Conservation (phyloP, 2,329 filamentous ascomycete species). For the Fusarium chuoi region DNA sequence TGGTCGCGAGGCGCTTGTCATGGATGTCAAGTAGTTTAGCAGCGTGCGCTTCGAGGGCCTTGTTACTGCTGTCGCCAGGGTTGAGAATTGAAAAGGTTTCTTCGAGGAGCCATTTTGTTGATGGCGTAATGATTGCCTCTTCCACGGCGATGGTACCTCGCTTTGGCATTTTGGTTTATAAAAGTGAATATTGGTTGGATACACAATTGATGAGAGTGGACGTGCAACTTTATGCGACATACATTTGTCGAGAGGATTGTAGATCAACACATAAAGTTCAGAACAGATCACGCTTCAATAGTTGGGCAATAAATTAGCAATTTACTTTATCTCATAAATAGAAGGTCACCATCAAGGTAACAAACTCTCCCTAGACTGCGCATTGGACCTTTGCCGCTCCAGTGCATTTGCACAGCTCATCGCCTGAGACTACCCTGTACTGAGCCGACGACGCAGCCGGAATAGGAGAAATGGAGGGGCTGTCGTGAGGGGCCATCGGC, state of each 20-base stretch:
- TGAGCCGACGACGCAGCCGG: neutral
- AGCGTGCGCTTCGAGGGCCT: neutral
- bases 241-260: too few species aligned
- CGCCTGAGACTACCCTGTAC: neutral
- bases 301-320: neutral
- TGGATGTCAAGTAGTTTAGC: slow-evolving; percentile 8
- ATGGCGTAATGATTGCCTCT: accelerated
- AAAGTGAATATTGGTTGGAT: too few species aligned
- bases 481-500: neutral
- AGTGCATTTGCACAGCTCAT: neutral
- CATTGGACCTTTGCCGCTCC: neutral
- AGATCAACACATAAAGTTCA: accelerated
- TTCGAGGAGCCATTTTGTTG: neutral
- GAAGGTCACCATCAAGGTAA: neutral
- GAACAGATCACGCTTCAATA: accelerated
- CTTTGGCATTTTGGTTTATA: too few species aligned
- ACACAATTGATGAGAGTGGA: too few species aligned
- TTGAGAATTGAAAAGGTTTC: neutral
- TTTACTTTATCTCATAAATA: neutral
- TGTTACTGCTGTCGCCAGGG: neutral
- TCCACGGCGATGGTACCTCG: neutral
- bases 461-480: neutral
- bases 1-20: neutral
- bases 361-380: neutral
- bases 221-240: too few species aligned